Conservation (phyloP, 1,284 basidiomycete genomes). For the Cutaneotrichosporon sp. region DNA sequence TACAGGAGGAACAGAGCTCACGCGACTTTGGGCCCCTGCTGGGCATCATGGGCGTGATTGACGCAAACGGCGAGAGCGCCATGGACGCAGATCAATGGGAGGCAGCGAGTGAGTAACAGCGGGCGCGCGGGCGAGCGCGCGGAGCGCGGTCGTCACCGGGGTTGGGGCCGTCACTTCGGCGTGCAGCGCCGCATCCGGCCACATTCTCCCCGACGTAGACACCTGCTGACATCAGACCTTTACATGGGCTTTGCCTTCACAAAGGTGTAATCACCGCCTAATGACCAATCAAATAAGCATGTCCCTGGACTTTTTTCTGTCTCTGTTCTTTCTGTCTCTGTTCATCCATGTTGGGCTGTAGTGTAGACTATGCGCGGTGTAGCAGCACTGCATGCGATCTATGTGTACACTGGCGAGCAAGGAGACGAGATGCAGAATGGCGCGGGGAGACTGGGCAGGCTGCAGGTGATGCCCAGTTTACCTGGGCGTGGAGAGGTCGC, state of each 20-base stretch:
- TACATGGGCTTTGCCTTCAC: conserved; percentile 79
- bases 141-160: too few species aligned
- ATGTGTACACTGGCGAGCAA: background rate
- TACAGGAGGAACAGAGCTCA: conserved; percentile 67
- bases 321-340: background rate
- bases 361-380: background rate
- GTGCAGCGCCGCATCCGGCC: too few species aligned
- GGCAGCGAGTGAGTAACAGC: conserved; percentile 72
- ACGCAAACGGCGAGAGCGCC: conserved; percentile 71
- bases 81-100: conserved; percentile 95
- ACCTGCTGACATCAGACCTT: conserved; percentile 57
- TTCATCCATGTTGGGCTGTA: background rate
- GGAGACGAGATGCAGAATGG: background rate
- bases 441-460: background rate
- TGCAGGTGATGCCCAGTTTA: background rate
- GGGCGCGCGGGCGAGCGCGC: too few species aligned
- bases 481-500: conserved; percentile 33
- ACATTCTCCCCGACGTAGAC: too few species aligned
- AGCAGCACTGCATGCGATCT: conserved; percentile 4
- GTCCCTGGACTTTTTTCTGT: background rate
- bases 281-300: background rate
- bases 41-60: conserved; percentile 80
- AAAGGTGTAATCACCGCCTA: conserved; percentile 48
- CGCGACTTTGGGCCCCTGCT: conserved; percentile 72
- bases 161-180: too few species aligned